Evolutionary conservation across 176 grass and related monocot genomes (phyloP).

Genomic region (Juncus effusus): DNA sequence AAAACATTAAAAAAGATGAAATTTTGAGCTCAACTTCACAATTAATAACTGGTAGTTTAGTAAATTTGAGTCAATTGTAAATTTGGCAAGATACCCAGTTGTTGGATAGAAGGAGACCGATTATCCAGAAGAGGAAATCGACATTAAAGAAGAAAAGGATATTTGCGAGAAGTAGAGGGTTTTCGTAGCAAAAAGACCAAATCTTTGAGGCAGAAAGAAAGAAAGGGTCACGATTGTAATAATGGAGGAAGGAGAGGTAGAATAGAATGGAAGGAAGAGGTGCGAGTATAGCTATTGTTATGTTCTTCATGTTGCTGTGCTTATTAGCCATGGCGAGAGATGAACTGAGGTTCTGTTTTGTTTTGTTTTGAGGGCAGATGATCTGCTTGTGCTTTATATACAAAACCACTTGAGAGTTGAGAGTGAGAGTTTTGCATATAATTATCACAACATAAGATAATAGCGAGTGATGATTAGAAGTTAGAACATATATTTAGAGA

Average conservation of each 20-base stretch:
- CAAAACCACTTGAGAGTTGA: not conserved
- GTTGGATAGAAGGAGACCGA: slow-evolving; percentile 78
- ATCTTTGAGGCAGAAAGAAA: slow-evolving; percentile 1
- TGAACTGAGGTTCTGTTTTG: not conserved
- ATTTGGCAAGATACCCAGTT: slow-evolving; percentile 51
- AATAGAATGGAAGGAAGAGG: slow-evolving; percentile 87
- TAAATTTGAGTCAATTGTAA: not conserved
- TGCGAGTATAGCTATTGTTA: slow-evolving; percentile 50
- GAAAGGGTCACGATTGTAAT: not conserved
- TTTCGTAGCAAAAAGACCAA: slow-evolving; percentile 57
- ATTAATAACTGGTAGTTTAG: not conserved
- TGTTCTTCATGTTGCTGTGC: slow-evolving; percentile 52
- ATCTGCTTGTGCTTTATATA: slow-evolving; percentile 17
- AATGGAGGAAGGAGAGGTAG: slow-evolving; percentile 54
- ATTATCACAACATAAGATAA: not conserved
- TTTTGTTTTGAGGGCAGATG: not conserved
- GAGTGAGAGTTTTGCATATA: not conserved
- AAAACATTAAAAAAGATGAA: not conserved
- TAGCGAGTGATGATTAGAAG: slow-evolving; percentile 1
- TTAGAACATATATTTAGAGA: not conserved
- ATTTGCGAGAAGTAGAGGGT: slow-evolving; percentile 87
- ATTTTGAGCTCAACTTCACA: not conserved
- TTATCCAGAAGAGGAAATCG: slow-evolving; percentile 88
- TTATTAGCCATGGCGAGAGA: slow-evolving; percentile 18
- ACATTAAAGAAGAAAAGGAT: slow-evolving; percentile 83